phyloP scores from a whole-genome alignment of 2,329 filamentous ascomycete species.

The Xylariaceae sp. region DNA sequence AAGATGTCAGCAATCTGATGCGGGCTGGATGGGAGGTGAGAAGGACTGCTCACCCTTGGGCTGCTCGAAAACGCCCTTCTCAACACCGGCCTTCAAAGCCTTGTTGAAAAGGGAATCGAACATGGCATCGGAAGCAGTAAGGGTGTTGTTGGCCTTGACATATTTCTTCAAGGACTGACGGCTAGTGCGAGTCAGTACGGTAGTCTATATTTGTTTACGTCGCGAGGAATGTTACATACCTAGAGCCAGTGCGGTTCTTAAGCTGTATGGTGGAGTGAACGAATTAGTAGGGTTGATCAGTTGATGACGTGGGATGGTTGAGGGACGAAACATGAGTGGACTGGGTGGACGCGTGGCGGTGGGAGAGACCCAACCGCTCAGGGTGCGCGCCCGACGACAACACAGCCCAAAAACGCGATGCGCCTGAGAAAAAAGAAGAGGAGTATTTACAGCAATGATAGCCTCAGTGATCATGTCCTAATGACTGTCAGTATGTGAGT shows the following conservation, averaged over 20 bases:
- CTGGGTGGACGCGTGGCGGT: conserved; percentile 4
- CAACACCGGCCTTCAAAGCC: conserved; percentile 68
- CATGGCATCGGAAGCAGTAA: conserved; percentile 44
- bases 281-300: conserved; percentile 36
- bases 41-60: conserved; percentile 69
- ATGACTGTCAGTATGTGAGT: conserved; percentile 33
- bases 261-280: conserved; percentile 40
- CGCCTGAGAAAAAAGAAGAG: conserved; percentile 34
- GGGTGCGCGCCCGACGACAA: conserved; percentile 23
- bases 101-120: conserved; percentile 64
- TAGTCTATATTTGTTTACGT: conserved; percentile 10
- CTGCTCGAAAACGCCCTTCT: conserved; percentile 80
- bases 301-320: conserved; percentile 1
- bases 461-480: conserved; percentile 61
- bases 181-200: conserved; percentile 36
- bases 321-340: neutral
- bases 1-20: neutral
- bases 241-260: conserved; percentile 58
- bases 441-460: conserved; percentile 52
- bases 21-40: neutral
- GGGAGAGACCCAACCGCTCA: neutral
- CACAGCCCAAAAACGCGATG: conserved; percentile 27
- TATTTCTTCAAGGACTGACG: conserved; percentile 59
- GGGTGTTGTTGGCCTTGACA: conserved; percentile 35
- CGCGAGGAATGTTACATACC: conserved; percentile 30